These are phyloP conservation scores for Tylopilus sp. DNA, from an alignment of 768 basidiomycete genomes.

Conservation along the genomic window DNA sequence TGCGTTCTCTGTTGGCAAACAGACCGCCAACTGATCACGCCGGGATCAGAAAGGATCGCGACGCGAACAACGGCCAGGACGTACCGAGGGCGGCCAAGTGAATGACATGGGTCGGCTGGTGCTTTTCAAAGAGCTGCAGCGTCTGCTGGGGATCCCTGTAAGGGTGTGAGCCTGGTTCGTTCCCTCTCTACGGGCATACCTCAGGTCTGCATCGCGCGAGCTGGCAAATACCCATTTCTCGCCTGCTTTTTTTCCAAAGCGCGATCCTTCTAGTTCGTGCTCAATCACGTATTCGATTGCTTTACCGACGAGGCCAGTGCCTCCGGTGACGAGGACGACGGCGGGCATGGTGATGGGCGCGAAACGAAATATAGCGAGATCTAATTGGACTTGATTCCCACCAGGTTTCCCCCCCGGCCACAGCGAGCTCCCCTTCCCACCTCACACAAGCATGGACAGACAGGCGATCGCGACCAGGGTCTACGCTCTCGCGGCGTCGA, in stretches of 20 bases:
- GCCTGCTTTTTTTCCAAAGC: slow-evolving; percentile 69
- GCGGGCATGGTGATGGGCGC: slow-evolving; percentile 22
- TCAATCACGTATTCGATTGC: slow-evolving; percentile 78
- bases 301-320: slow-evolving; percentile 83
- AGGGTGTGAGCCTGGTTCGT: slow-evolving; percentile 1
- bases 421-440: too few relatives aligned
- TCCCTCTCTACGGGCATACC: slow-evolving; percentile 43
- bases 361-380: neutral
- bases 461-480: slow-evolving; percentile 53
- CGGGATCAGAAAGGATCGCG: slow-evolving; percentile 5
- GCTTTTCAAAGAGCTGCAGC: slow-evolving; percentile 75
- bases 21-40: slow-evolving; percentile 75
- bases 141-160: slow-evolving; percentile 69
- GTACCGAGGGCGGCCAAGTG: slow-evolving; percentile 92
- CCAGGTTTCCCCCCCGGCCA: too few relatives aligned
- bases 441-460: slow-evolving; percentile 41
- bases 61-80: slow-evolving; percentile 19
- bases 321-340: slow-evolving; percentile 80
- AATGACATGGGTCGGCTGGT: slow-evolving; percentile 94
- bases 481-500: slow-evolving; percentile 55
- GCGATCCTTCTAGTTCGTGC: slow-evolving; percentile 71
- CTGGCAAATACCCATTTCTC: slow-evolving; percentile 87
- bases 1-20: slow-evolving; percentile 95
- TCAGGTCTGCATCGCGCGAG: slow-evolving; percentile 80
- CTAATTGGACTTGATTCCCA: neutral